Evolutionary conservation across 2,329 filamentous ascomycete species (phyloP).

Genomic region (Penicillium brasilianum): DNA sequence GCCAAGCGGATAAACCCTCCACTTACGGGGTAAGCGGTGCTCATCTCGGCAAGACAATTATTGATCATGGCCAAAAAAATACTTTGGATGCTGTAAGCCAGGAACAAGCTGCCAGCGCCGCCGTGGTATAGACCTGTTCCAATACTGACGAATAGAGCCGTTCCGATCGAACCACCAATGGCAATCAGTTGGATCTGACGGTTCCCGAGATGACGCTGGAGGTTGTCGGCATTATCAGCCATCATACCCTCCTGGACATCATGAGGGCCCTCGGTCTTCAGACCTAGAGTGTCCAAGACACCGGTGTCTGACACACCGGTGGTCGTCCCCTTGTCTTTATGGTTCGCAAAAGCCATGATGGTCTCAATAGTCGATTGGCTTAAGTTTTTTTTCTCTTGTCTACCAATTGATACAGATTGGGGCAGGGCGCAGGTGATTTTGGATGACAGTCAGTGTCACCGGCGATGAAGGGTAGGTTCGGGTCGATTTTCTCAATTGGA

Average conservation of each 20-base stretch:
- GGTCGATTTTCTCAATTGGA: not conserved
- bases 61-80: constrained; percentile 44
- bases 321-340: constrained; percentile 20
- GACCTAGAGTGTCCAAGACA: constrained; percentile 20
- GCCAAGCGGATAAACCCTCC: constrained; percentile 50
- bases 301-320: constrained; percentile 18
- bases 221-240: constrained; percentile 32
- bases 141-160: constrained; percentile 47
- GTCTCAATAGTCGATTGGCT: not conserved
- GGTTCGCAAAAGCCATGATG: constrained; percentile 19
- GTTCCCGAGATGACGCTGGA: constrained; percentile 32
- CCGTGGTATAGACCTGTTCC: constrained; percentile 44
- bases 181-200: constrained; percentile 41
- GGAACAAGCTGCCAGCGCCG: constrained; percentile 45
- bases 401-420: not conserved
- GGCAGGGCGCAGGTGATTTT: not conserved
- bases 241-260: constrained; percentile 35
- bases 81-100: constrained; percentile 41
- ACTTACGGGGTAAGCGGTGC: constrained; percentile 49
- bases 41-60: constrained; percentile 53
- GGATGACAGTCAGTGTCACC: not conserved
- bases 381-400: not conserved
- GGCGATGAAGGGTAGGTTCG: not conserved
- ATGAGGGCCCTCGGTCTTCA: constrained; percentile 20
- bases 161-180: constrained; percentile 49